Evolutionary conservation across 306 rosid genomes (phyloP).

Genomic region (Fragaria nilgerrensis): DNA sequence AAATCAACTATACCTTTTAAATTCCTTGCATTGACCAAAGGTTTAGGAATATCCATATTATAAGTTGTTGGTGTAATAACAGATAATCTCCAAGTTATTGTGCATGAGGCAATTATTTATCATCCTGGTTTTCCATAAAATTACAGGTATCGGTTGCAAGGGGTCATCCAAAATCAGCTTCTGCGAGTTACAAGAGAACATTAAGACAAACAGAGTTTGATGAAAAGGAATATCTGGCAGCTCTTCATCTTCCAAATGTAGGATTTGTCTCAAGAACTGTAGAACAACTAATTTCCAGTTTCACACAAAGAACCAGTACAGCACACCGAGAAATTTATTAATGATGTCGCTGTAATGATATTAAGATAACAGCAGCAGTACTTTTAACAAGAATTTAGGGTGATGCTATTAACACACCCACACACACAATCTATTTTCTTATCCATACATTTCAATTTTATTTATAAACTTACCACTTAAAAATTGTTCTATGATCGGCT

Average conservation of each 20-base stretch:
- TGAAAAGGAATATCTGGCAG: conserved; percentile 47
- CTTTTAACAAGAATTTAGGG: neutral
- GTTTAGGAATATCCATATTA: neutral
- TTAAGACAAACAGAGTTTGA: conserved; percentile 47
- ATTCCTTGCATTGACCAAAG: neutral
- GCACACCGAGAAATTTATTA: conserved; percentile 10
- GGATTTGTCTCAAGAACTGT: conserved; percentile 43
- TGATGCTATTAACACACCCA: too few species aligned
- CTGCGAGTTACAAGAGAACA: conserved; percentile 44
- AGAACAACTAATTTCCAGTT: conserved; percentile 50
- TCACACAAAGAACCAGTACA: conserved; percentile 22
- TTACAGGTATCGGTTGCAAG: conserved; percentile 64
- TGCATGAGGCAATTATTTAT: neutral
- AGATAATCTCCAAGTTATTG: neutral
- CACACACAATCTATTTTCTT: too few species aligned
- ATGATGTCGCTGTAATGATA: neutral
- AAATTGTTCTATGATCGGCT: too few species aligned
- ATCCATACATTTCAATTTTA: too few species aligned
- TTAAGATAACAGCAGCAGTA: neutral
- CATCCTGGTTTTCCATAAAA: neutral
- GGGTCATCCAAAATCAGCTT: conserved; percentile 67
- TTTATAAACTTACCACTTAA: too few species aligned
- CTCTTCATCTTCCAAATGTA: conserved; percentile 67
- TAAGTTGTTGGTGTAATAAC: neutral
- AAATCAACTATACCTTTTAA: neutral